phyloP scores from a whole-genome alignment of 306 rosid species.

The Prunus mira region DNA sequence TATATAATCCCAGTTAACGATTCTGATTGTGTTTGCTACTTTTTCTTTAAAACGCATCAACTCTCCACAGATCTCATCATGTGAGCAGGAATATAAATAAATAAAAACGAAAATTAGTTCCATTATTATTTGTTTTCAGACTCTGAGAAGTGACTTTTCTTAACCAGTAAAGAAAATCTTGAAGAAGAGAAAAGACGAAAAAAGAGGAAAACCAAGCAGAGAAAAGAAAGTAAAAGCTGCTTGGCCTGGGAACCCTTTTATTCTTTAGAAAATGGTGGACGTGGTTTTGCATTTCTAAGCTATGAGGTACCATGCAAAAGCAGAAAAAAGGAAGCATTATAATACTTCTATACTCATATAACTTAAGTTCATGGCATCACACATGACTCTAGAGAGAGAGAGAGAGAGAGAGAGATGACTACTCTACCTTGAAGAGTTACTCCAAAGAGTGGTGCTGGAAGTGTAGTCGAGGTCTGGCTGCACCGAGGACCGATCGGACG shows the following conservation, averaged over 20 bases:
- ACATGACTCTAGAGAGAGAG: background rate
- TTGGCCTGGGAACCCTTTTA: conserved; percentile 49
- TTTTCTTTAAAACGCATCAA: conserved; percentile 37
- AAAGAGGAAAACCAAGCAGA: conserved; percentile 24
- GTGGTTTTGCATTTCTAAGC: conserved; percentile 45
- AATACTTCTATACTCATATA: background rate
- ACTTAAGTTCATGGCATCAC: background rate
- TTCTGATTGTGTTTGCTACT: conserved; percentile 41
- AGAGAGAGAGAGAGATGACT: background rate
- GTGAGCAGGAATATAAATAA: background rate
- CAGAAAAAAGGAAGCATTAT: conserved; percentile 31
- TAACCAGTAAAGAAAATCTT: conserved; percentile 20
- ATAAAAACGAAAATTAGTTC: background rate
- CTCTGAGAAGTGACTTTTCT: too few relatives aligned
- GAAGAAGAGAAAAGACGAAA: conserved; percentile 36
- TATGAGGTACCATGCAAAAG: conserved; percentile 52
- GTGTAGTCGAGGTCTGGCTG: conserved; percentile 60
- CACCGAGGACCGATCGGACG: conserved; percentile 32
- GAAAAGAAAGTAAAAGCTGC: conserved; percentile 69
- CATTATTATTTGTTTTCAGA: too few relatives aligned
- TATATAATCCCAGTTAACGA: conserved; percentile 20
- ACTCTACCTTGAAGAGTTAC: conserved; percentile 79
- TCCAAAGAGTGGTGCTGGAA: conserved; percentile 65
- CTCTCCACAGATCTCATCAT: conserved; percentile 22
- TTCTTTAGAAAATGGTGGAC: conserved; percentile 48